phyloP scores from a whole-genome alignment of 495 filamentous ascomycete species.

The Penicillium fimorum region DNA sequence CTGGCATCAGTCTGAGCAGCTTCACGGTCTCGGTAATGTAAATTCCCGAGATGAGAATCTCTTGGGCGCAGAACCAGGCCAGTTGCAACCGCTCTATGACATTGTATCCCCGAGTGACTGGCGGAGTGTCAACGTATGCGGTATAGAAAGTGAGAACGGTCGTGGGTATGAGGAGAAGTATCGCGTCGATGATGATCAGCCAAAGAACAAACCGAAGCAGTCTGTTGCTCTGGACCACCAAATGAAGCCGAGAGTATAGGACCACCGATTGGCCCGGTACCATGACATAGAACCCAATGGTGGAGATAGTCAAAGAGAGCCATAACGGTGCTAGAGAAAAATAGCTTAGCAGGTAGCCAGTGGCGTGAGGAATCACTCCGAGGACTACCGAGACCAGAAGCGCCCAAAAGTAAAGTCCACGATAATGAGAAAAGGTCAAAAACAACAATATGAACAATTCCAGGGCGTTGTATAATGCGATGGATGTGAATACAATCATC shows the following conservation, averaged over 20 bases:
- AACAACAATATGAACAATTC: slow-evolving; percentile 50
- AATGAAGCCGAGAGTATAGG: slow-evolving; percentile 63
- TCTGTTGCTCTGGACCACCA: slow-evolving; percentile 50
- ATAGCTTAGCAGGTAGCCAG: slow-evolving; percentile 56
- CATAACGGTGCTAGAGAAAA: slow-evolving; percentile 43
- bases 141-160: slow-evolving; percentile 54
- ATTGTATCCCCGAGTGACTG: slow-evolving; percentile 46
- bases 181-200: slow-evolving; percentile 56
- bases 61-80: slow-evolving; percentile 58
- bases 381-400: slow-evolving; percentile 40
- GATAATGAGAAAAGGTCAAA: slow-evolving; percentile 48
- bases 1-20: slow-evolving; percentile 41
- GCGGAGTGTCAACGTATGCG: slow-evolving; percentile 23
- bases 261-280: slow-evolving; percentile 66
- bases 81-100: slow-evolving; percentile 60
- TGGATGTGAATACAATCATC: slow-evolving; percentile 48
- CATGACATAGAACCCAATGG: slow-evolving; percentile 60
- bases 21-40: slow-evolving; percentile 55
- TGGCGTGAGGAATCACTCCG: slow-evolving; percentile 53
- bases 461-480: slow-evolving; percentile 52
- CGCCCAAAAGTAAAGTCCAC: slow-evolving; percentile 53
- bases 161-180: slow-evolving; percentile 50
- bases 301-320: slow-evolving; percentile 39
- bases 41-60: slow-evolving; percentile 54
- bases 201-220: slow-evolving; percentile 50